A percentile compares a stretch with the other conserved stretches of the same genome.
Evolutionary conservation across 768 basidiomycete genomes (phyloP).

Genomic region (Tricholoma flavovirens): DNA sequence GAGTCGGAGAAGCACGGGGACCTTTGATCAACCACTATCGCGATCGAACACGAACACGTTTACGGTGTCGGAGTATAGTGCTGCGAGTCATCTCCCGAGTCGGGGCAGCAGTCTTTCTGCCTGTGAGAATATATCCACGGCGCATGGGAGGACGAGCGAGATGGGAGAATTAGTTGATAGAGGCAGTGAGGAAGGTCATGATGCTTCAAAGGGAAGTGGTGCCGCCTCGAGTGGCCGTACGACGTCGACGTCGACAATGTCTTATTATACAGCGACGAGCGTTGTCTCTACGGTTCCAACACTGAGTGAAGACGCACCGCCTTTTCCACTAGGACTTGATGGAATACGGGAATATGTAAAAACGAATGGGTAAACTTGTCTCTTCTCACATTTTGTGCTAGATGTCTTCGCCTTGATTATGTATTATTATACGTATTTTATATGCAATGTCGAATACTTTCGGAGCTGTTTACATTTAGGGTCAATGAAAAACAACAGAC

Average conservation of each 20-base stretch:
- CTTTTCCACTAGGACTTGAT: neutral
- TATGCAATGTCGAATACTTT: neutral
- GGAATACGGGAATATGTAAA: neutral
- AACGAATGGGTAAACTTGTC: neutral
- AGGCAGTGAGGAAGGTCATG: neutral
- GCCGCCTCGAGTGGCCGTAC: neutral
- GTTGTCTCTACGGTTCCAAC: constrained; percentile 1
- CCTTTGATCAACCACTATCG: constrained; percentile 34
- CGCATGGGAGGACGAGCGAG: constrained; percentile 20
- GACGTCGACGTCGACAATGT: constrained; percentile 11
- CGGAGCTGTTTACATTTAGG: neutral
- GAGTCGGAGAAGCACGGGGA: constrained; percentile 17
- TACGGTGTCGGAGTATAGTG: constrained; percentile 23
- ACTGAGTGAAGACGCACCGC: neutral
- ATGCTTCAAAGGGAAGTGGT: neutral
- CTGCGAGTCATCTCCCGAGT: constrained; percentile 30
- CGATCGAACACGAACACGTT: constrained; percentile 31
- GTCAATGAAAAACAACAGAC: neutral
- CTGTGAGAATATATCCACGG: constrained; percentile 25
- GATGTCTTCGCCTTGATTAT: too few species aligned
- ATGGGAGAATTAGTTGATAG: constrained; percentile 29
- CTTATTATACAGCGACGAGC: constrained; percentile 21
- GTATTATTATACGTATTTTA: too few species aligned
- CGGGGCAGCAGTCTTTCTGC: constrained; percentile 29
- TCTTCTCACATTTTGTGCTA: too few species aligned